Conservation (phyloP, 2,329 filamentous ascomycete genomes). For the Penicillium frequentans region DNA sequence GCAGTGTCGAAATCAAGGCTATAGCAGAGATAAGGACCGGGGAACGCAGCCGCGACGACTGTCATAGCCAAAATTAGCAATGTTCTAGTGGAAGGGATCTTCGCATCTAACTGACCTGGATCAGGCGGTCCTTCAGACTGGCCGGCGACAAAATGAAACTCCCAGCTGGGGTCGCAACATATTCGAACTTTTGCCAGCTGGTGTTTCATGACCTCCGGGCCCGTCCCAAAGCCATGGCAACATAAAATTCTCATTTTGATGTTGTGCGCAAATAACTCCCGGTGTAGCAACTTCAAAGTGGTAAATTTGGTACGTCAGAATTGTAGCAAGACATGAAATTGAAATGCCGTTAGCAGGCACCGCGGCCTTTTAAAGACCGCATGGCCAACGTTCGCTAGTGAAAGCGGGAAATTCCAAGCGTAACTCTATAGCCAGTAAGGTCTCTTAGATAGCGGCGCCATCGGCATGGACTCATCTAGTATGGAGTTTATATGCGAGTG, state of each 20-base stretch:
- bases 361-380: too few relatives aligned
- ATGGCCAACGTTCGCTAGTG: too few relatives aligned
- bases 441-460: background rate
- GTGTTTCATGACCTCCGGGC: constrained; percentile 12
- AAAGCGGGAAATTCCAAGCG: background rate
- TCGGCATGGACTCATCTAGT: too few relatives aligned
- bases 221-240: constrained; percentile 25
- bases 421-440: background rate
- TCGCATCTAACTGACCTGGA: background rate
- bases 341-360: too few relatives aligned
- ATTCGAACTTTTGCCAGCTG: constrained; percentile 7
- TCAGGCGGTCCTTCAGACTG: background rate
- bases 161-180: constrained; percentile 7
- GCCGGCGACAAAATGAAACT: constrained; percentile 15
- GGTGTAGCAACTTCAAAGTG: background rate
- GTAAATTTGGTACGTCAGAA: too few relatives aligned
- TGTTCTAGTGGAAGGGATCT: background rate
- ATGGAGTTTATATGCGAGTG: too few relatives aligned
- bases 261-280: background rate
- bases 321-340: too few relatives aligned
- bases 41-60: constrained; percentile 3
- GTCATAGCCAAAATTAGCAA: background rate
- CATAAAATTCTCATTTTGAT: constrained; percentile 22
- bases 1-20: constrained; percentile 3
- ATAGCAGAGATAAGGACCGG: constrained; percentile 18